Base-by-base conservation (phyloP, 1,139 yeast species). In the Yamadazyma spencermartinsiae region DNA sequence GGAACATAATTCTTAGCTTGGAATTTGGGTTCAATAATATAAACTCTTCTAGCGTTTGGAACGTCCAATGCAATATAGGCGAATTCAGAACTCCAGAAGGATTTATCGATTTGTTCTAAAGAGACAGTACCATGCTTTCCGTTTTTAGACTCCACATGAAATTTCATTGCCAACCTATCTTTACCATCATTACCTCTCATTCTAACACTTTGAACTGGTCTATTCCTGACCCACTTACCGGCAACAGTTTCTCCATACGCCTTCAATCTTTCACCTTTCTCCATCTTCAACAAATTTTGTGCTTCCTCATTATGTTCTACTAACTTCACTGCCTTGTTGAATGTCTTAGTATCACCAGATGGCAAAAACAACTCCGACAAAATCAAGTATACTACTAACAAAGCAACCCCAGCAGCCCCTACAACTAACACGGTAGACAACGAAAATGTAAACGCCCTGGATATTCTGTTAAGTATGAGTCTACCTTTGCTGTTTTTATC, bases 271-370 rank as follows among this genome's bases (percentile, higher is more conserved):
- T 73, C 76, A 11, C 79, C 80, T 15, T 68, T 61, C 10, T 71
- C 59, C 42, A 82, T 71, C 7, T 77, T 75, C 37, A 90, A 67
- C 25, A 80, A 57, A 46, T 69, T 63, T 50, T 82, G 82, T 6
- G 86, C 84, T 25, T 61, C 64, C 35, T 74, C 75, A 56, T 84
- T 86, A 44, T 80, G 69, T 56, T 89, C 90, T 25, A 88, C 77
- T 51, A 86, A 65, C 26, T 79, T 76, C 23, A 89, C 89, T 2
- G 95, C 95, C 51, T 87, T 78, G 63, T 89, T 89, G 68, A 89
- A 89, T 2, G 95, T 80, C 48, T 84, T 84, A 1, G 95, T 90
- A 56, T 89, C 97, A 18, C 96, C 95, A 0, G 95, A 82, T 7
- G 97, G 96, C 40, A 90, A 75, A 48, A 88, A 79, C 30, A 89